These are phyloP conservation scores for Tilletiaria anomala DNA, from an alignment of 1,284 basidiomycete species.

Conservation along the genomic window DNA sequence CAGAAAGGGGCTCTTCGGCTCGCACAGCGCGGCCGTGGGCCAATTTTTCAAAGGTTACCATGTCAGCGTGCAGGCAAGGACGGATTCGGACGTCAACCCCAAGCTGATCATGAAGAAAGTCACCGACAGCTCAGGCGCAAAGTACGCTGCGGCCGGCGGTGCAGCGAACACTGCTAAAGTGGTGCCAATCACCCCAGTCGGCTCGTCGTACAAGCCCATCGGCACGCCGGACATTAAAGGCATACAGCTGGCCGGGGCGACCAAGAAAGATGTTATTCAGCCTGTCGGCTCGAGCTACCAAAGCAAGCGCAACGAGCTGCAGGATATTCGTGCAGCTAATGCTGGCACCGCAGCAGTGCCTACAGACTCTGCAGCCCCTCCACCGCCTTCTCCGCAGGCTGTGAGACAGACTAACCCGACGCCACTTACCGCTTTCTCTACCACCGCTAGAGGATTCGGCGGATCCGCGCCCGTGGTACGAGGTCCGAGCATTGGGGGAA, in stretches of 20 bases:
- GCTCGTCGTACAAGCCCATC: conserved; percentile 30
- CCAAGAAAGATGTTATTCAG: conserved; percentile 23
- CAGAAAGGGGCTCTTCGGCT: conserved; percentile 80
- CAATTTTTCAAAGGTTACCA: conserved; percentile 67
- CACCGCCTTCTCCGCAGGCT: conserved; percentile 6
- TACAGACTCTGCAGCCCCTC: conserved; percentile 11
- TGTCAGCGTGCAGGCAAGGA: conserved; percentile 77
- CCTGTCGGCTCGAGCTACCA: conserved; percentile 31
- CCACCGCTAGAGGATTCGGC: conserved; percentile 1
- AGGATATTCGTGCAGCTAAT: conserved; percentile 22
- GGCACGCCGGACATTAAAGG: conserved; percentile 35
- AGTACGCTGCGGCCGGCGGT: conserved; percentile 51
- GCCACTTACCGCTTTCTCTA: background rate
- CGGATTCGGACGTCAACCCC: conserved; percentile 52
- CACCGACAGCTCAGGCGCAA: conserved; percentile 79
- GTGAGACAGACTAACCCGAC: too few relatives aligned
- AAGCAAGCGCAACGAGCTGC: conserved; percentile 27
- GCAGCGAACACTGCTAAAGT: conserved; percentile 29
- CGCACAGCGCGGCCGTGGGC: conserved; percentile 67
- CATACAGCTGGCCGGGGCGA: conserved; percentile 23
- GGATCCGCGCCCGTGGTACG: background rate
- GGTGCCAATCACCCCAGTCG: conserved; percentile 28
- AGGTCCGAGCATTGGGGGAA: too few relatives aligned
- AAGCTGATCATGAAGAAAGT: conserved; percentile 56
- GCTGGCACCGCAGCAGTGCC: conserved; percentile 9